phyloP scores from a whole-genome alignment of 1,284 basidiomycete genomes.

The Apiotrichum laibachii region DNA sequence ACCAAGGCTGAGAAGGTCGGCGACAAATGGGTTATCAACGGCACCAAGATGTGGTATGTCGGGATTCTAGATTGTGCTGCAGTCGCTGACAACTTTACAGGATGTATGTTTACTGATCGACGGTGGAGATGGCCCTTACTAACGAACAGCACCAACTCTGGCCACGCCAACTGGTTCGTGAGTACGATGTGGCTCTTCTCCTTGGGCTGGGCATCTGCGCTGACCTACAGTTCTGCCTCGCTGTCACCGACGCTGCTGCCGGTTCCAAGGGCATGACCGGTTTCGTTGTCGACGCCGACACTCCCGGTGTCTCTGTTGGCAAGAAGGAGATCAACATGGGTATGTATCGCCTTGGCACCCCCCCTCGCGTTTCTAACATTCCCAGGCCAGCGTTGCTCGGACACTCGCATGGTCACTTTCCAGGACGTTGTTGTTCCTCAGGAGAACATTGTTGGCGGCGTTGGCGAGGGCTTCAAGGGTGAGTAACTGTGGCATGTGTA shows the following conservation, averaged over 20 bases:
- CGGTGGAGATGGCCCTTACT: slow-evolving; percentile 1
- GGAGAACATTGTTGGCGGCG: slow-evolving; percentile 56
- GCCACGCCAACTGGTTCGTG: slow-evolving; percentile 55
- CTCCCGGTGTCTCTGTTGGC: slow-evolving; percentile 53
- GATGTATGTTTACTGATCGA: slow-evolving; percentile 32
- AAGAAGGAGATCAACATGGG: slow-evolving; percentile 63
- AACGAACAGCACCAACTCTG: slow-evolving; percentile 53
- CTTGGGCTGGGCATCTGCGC: not conserved
- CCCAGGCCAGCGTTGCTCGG: slow-evolving; percentile 55
- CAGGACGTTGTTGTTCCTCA: slow-evolving; percentile 55
- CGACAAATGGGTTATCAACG: slow-evolving; percentile 55
- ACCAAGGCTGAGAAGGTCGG: slow-evolving; percentile 56
- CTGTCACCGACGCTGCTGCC: slow-evolving; percentile 55
- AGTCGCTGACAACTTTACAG: slow-evolving; percentile 18
- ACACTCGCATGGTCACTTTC: slow-evolving; percentile 59
- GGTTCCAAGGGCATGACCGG: slow-evolving; percentile 57
- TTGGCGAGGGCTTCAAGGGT: slow-evolving; percentile 59
- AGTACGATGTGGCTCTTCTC: slow-evolving; percentile 13
- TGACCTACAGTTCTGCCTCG: slow-evolving; percentile 54
- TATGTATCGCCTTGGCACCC: slow-evolving; percentile 6
- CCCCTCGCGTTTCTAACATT: not conserved
- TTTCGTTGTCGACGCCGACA: slow-evolving; percentile 58
- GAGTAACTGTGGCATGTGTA: slow-evolving; percentile 7
- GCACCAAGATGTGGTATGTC: slow-evolving; percentile 57
- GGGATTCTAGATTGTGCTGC: slow-evolving; percentile 5